Base-by-base conservation (phyloP, 768 basidiomycete species). In the Stropharia rugosoannulata region DNA sequence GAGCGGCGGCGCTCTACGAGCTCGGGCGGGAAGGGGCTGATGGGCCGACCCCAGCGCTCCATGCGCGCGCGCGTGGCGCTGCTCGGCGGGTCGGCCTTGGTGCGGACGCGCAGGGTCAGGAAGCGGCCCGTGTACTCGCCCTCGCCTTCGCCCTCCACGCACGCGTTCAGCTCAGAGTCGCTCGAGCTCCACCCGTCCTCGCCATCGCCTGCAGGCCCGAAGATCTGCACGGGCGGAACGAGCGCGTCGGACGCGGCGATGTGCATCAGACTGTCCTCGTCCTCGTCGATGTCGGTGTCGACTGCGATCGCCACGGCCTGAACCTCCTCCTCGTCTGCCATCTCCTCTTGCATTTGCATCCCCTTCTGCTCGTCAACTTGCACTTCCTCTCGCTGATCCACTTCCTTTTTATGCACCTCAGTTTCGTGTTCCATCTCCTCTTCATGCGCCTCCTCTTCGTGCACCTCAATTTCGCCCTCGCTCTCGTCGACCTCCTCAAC, bases 61-160 rank as follows among this genome's bases (percentile, higher is more conserved):
- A 76, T 79, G 37, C 81, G 73, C 5, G 62, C 70, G 32, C 72
- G 68, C 16, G 82, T 84, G 12, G 71, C 73, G 59, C 81, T 84
- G 48, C 82, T 83, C 3, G 86, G 84, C 0, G 87, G 86, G 58
- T 86, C 88, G 15, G 68, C 70, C 71, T 89, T 89, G 16, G 83
- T 87, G 16, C 78, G 83, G 4, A 89, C 78, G 7, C 64, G 73
- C 49, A 85, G 59, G 54, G 79, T 75, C 64, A 70, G 81, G 72
- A 82, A 90, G 32, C 73, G 76, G 10, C 87, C 89, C 5, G 89
- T 90, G 63, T 79, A 90, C 58, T 90, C 86, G 18, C 87, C 85
- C 29, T 78, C 73, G 1, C 73, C 80, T 52, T 80, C 75, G 11
- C 64, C 69, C 1, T 61, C 66, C 25, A 48, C 43, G 15, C n/a